These are phyloP conservation scores for Musa itinerans DNA, from an alignment of 176 grass and related monocot genomes.

Conservation along the genomic window DNA sequence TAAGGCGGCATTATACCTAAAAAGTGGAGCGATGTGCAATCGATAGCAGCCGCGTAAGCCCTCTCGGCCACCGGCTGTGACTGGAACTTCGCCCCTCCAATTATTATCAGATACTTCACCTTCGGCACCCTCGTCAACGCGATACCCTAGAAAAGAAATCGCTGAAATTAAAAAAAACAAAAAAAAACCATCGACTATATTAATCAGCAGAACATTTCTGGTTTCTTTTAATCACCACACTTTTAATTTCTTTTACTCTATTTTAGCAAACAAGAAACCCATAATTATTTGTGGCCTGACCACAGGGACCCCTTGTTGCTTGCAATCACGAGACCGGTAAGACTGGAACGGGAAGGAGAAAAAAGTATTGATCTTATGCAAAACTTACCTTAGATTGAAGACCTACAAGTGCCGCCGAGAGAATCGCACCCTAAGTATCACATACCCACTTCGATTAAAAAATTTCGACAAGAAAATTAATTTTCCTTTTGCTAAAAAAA, in stretches of 20 bases:
- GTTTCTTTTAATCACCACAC: neutral
- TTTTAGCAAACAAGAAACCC: neutral
- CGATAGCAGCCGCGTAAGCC: constrained; percentile 47
- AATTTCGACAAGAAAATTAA: neutral
- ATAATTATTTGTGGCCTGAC: neutral
- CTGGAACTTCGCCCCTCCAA: constrained; percentile 57
- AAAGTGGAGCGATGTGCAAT: constrained; percentile 67
- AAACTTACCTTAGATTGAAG: constrained; percentile 53
- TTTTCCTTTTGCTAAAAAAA: neutral
- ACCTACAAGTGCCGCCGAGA: constrained; percentile 52
- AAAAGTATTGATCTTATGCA: neutral
- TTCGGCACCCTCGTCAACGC: constrained; percentile 73
- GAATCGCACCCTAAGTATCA: constrained; percentile 53
- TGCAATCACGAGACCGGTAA: neutral
- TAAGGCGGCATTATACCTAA: constrained; percentile 38
- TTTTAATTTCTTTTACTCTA: neutral
- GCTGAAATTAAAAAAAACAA: neutral
- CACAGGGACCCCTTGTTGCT: too few species aligned
- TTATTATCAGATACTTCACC: constrained; percentile 67
- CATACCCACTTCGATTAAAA: neutral
- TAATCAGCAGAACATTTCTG: too few species aligned
- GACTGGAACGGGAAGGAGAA: neutral
- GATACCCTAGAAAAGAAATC: constrained; percentile 29
- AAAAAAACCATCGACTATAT: neutral
- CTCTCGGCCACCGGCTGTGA: constrained; percentile 37